Evolutionary conservation across 805 yeast species (phyloP), one percentile per base, ranked within the genome.

Genomic region (Candida vaughaniae): DNA sequence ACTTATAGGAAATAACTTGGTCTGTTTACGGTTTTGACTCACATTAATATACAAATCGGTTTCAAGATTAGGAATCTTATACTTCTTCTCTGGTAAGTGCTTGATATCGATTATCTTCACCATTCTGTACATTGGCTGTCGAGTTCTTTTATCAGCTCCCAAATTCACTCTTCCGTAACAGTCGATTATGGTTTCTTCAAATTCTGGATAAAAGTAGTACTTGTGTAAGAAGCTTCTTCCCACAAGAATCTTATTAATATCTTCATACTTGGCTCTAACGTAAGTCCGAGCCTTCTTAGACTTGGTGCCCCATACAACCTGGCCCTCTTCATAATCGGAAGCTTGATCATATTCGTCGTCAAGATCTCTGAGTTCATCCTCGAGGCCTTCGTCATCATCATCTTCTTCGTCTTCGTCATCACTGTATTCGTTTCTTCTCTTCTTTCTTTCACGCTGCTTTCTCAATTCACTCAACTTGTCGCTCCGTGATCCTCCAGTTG

Each of bases 81-180:
- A 77, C 8, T 66, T 62, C 38, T 62, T 67, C 25, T 58, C 60
- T 2, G 71, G 71, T 9, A 45, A 50, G 32, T 66, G 61, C 17
- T 73, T 75, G 6, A 85, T 76, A 37, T 77, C 82, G 47, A 81
- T 84, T 29, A 93, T 79, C 54, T 78, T 82, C 33, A 91, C 95
- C 77, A 91, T 75, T 51, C 97, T 75, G 62, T 93, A 91, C 36
- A 77, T 75, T 8, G 82, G 75, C 51, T 70, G 67, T 20, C 82
- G 78, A 9, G 80, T 75, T 30, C 78, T 72, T 38, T 72, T 73
- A 51, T 82, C 83, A 28, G 67, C 53, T 7, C 96, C 96, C 38
- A 93, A 76, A 56, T 87, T 89, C 38, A 93, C 80, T 47, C 90
- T 77, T 23, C 90, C 95, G 56, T 72, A 87, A 33, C 95, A 80